Percentiles rank a stretch among this genome's conserved stretches.
Evolutionary conservation across 2,329 filamentous ascomycete species (phyloP).

Genomic region (Stagonosporopsis rhizophila): DNA sequence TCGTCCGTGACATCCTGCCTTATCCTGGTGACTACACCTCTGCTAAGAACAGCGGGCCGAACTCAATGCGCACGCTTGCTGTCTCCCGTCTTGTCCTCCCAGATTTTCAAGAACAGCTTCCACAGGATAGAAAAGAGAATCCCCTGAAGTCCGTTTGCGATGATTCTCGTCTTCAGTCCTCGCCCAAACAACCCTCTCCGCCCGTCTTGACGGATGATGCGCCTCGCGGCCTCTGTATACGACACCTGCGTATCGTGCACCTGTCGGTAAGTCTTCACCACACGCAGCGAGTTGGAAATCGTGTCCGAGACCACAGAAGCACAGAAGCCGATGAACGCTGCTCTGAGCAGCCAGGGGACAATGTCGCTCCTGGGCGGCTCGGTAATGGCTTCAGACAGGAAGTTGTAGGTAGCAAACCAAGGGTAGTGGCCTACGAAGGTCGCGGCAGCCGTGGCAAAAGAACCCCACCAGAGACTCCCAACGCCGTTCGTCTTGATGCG

Average conservation of each 20-base stretch:
- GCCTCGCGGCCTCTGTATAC: conserved; percentile 35
- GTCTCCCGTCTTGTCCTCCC: conserved; percentile 26
- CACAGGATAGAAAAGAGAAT: conserved; percentile 41
- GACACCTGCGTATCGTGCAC: conserved; percentile 39
- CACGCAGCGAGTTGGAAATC: conserved; percentile 38
- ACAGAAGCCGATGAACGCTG: conserved; percentile 41
- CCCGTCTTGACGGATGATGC: conserved; percentile 36
- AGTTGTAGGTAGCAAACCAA: conserved; percentile 41
- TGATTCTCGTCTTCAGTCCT: conserved; percentile 38
- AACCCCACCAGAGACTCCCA: conserved; percentile 41
- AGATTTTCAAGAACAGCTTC: conserved; percentile 40
- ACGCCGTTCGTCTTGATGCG: conserved; percentile 36
- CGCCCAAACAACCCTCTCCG: conserved; percentile 34
- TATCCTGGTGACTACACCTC: not conserved
- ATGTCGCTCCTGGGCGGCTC: conserved; percentile 34
- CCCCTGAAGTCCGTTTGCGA: conserved; percentile 42
- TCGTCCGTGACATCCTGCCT: too few species aligned
- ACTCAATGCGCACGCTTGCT: conserved; percentile 7
- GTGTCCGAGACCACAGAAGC: conserved; percentile 39
- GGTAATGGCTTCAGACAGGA: conserved; percentile 31
- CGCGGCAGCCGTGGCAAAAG: conserved; percentile 40
- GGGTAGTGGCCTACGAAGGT: conserved; percentile 42
- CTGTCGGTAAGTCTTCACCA: conserved; percentile 42
- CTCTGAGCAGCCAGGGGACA: conserved; percentile 34
- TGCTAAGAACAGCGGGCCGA: not conserved